Conservation (phyloP, 371 early-diverging fungal species). For the Saksenaea vasiformis region DNA sequence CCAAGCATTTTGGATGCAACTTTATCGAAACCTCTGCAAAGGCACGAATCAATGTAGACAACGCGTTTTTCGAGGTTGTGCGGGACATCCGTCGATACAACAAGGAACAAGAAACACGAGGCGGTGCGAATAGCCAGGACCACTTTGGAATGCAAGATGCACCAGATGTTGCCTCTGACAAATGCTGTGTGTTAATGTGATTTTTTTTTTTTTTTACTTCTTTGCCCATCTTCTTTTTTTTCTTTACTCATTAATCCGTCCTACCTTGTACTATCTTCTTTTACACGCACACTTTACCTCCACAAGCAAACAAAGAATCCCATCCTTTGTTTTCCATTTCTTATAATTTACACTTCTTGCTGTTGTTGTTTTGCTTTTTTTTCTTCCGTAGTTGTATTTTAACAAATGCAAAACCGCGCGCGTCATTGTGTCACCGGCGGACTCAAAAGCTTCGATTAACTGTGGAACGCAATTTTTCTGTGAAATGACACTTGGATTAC, state of each 20-base stretch:
- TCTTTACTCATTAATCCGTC: conserved; percentile 5
- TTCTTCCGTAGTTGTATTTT: neutral
- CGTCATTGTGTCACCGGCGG: conserved; percentile 4
- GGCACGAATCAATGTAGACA: conserved; percentile 86
- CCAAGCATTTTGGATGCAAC: conserved; percentile 71
- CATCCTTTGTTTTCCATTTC: neutral
- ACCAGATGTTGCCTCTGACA: conserved; percentile 18
- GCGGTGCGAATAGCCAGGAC: conserved; percentile 6
- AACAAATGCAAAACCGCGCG: conserved; percentile 1
- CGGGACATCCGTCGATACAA: conserved; percentile 80
- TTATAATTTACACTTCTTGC: neutral
- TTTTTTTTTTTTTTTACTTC: neutral
- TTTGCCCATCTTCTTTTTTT: conserved; percentile 1
- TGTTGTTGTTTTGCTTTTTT: neutral
- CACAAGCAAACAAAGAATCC: neutral
- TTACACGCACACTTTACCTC: conserved; percentile 1
- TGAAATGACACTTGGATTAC: neutral
- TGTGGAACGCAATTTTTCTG: neutral
- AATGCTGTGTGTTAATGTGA: conserved; percentile 27
- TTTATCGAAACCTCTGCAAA: conserved; percentile 93
- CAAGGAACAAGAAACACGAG: conserved; percentile 49
- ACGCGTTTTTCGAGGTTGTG: conserved; percentile 87
- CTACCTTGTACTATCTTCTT: conserved; percentile 4
- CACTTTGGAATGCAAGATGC: conserved; percentile 20
- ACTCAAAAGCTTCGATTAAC: conserved; percentile 4